Evolutionary conservation across 495 filamentous ascomycete species (phyloP), one percentile per base, ranked within the genome.

Genomic region (Tirmania nivea): DNA sequence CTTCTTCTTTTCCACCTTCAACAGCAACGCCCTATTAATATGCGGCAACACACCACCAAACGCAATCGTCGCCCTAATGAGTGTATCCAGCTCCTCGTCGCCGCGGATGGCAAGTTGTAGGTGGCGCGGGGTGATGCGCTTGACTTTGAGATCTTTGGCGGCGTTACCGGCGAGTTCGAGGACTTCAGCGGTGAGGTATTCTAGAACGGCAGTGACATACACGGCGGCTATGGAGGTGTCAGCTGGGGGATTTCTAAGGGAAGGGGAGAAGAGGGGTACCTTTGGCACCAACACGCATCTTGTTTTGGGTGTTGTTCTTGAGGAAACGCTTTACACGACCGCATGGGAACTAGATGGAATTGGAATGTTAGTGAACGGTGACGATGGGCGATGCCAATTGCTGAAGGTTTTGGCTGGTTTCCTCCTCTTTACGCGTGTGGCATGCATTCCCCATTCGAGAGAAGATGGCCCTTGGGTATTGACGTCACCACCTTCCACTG

Each of bases 1-100:
- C 86, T 97, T 97, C 84, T 95, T 96, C 71, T 96, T 86, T 71
- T 96, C 92, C 52, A 96, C 92, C 81, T 97, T 97, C 64, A 96
- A 76, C 57, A 97, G 74, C 56, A 97, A 74, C 20, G 90, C 90
- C 58, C 90, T 84, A 73, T 97, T 95, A 83, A 97, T 97, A 68
- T 94, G 90, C 34, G 90, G 90, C 61, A 97, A 73, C 39, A 97
- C 90, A 81, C 90, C 90, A 71, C 90, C 90, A 58, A 92, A 95
- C 55, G 90, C 90, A 66, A 97, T 97, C 49, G 90, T 97, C 34
- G 90, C 90, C 60, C 92, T 83, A 67, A 96, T 96, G 35, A 97
- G 75, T 39, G 86, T 96, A 63, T 97, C 90, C 59, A 97, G 75
- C 71, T 97, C 90, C 72, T 97, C 90, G 68, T 97, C 90, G 64